Evolutionary conservation across 2,329 filamentous ascomycete species (phyloP).

Genomic region (Cytospora schulzeri): DNA sequence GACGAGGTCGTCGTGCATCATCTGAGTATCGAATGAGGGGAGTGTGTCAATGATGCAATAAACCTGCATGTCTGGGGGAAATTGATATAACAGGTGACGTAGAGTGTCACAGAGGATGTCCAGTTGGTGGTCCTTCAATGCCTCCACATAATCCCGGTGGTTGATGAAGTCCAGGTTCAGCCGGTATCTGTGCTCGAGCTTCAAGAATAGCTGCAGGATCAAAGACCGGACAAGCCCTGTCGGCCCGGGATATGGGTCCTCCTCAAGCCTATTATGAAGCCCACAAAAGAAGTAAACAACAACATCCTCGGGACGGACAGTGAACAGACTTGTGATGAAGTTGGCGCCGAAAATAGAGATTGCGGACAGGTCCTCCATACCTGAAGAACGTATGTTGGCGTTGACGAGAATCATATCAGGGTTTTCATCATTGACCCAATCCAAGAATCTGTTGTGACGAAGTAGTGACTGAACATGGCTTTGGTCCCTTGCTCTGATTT

Average conservation of each 20-base stretch:
- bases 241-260: not conserved
- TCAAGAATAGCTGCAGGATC: slow-evolving; percentile 8
- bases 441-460: slow-evolving; percentile 1
- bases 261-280: not conserved
- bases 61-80: slow-evolving; percentile 2
- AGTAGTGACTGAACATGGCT: slow-evolving; percentile 14
- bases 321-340: slow-evolving; percentile 3
- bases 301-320: slow-evolving; percentile 1
- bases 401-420: slow-evolving; percentile 11
- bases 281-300: slow-evolving; percentile 17
- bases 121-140: not conserved
- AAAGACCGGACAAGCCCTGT: slow-evolving; percentile 6
- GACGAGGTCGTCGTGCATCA: not conserved
- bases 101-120: slow-evolving; percentile 11
- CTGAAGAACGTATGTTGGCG: slow-evolving; percentile 1
- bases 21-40: not conserved
- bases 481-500: not conserved
- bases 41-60: slow-evolving; percentile 13
- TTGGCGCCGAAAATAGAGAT: slow-evolving; percentile 10
- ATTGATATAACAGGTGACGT: not conserved
- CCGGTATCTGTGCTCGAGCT: not conserved
- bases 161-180: slow-evolving; percentile 12
- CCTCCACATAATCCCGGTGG: slow-evolving; percentile 1
- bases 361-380: not conserved
- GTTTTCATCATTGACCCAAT: slow-evolving; percentile 7